These are phyloP conservation scores for Tylopilus plumbeoviolaceoides DNA, from an alignment of 768 basidiomycete species.

Conservation along the genomic window DNA sequence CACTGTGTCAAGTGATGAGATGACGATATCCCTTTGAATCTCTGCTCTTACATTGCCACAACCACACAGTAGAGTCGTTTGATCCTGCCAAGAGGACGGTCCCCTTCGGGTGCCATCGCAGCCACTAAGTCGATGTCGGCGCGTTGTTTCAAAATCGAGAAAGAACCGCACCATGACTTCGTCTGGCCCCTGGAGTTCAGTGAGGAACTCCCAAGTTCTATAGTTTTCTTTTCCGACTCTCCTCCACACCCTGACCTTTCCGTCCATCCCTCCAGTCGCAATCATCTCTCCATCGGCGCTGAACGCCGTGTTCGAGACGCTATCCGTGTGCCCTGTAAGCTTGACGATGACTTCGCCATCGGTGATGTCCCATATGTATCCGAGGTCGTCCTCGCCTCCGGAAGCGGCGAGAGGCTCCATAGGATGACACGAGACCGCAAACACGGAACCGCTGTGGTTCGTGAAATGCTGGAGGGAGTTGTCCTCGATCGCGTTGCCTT, in stretches of 20 bases:
- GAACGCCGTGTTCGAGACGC: slow-evolving; percentile 76
- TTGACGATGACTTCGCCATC: slow-evolving; percentile 78
- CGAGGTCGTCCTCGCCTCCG: slow-evolving; percentile 93
- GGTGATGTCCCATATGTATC: slow-evolving; percentile 88
- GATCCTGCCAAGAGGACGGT: slow-evolving; percentile 84
- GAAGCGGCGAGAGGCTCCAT: slow-evolving; percentile 76
- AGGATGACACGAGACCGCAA: slow-evolving; percentile 81
- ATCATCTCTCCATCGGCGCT: slow-evolving; percentile 89
- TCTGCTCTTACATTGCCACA: slow-evolving; percentile 84
- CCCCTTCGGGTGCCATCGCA: slow-evolving; percentile 96
- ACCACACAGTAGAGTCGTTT: slow-evolving; percentile 91
- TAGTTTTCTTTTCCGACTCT: slow-evolving; percentile 73
- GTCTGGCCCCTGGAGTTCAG: slow-evolving; percentile 88
- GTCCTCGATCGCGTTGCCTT: slow-evolving; percentile 44
- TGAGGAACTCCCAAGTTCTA: slow-evolving; percentile 90
- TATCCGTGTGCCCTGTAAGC: slow-evolving; percentile 91
- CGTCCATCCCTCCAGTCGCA: slow-evolving; percentile 98
- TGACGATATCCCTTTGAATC: neutral
- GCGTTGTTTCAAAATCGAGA: neutral
- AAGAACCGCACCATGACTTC: slow-evolving; percentile 77
- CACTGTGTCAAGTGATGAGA: slow-evolving; percentile 45
- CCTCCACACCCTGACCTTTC: slow-evolving; percentile 88
- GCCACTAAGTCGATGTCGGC: slow-evolving; percentile 53
- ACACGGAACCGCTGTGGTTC: slow-evolving; percentile 74
- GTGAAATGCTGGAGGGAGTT: slow-evolving; percentile 69